Evolutionary conservation across 805 yeast species (phyloP).

Genomic region (Komagataella kurtzmanii): DNA sequence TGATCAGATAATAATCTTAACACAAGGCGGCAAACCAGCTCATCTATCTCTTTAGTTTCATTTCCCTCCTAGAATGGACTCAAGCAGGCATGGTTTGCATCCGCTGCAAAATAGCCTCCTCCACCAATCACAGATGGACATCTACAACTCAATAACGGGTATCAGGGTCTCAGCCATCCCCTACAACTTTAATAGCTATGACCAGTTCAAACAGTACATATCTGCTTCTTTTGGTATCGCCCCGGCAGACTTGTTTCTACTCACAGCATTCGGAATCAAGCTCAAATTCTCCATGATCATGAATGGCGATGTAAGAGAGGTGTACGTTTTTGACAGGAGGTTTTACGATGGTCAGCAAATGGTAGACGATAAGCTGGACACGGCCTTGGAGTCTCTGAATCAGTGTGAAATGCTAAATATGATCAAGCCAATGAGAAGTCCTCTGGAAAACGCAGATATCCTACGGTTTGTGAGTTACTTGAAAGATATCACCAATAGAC

Average conservation of each 20-base stretch:
- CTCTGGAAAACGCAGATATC: constrained; percentile 12
- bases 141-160: constrained; percentile 33
- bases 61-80: background rate
- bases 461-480: constrained; percentile 9
- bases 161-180: constrained; percentile 19
- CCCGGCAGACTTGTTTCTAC: constrained; percentile 27
- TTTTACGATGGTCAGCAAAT: constrained; percentile 21
- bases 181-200: constrained; percentile 24
- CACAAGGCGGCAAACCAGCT: background rate
- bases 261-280: constrained; percentile 55
- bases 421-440: constrained; percentile 21
- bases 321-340: constrained; percentile 52
- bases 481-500: constrained; percentile 5
- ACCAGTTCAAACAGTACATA: constrained; percentile 27
- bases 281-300: constrained; percentile 36
- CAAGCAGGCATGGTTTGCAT: background rate
- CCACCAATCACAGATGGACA: constrained; percentile 6
- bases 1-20: background rate
- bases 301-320: constrained; percentile 34
- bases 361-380: constrained; percentile 13
- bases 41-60: background rate
- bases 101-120: background rate
- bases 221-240: constrained; percentile 27
- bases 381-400: constrained; percentile 10
- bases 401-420: constrained; percentile 13